Percentiles rank a stretch among this genome's conserved stretches.
phyloP scores from a whole-genome alignment of 768 basidiomycete genomes.

The Pleurotus salmoneostramineus region DNA sequence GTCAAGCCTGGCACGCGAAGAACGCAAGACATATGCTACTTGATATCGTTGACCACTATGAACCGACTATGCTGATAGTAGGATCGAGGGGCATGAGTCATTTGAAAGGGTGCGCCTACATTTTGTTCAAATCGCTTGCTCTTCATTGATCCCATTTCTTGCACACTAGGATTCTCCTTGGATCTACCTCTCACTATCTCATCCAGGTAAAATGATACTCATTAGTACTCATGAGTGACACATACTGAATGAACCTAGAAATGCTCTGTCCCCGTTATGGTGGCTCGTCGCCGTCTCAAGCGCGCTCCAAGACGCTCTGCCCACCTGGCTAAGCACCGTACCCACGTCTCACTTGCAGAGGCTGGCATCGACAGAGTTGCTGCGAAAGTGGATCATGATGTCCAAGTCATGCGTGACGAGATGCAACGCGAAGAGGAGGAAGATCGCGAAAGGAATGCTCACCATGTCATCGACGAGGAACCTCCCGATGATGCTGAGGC shows the following conservation, averaged over 20 bases:
- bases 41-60: slow-evolving; percentile 82
- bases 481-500: slow-evolving; percentile 11
- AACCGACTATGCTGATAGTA: slow-evolving; percentile 91
- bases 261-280: slow-evolving; percentile 96
- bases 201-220: slow-evolving; percentile 51
- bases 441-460: slow-evolving; percentile 30
- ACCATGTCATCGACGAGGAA: slow-evolving; percentile 16
- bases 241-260: slow-evolving; percentile 42
- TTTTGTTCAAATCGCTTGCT: too few relatives aligned
- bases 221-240: neutral
- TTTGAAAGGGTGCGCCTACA: slow-evolving; percentile 73
- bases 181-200: slow-evolving; percentile 93
- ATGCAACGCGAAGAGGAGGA: slow-evolving; percentile 63
- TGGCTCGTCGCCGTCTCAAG: slow-evolving; percentile 87
- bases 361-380: slow-evolving; percentile 87
- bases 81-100: slow-evolving; percentile 90
- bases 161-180: slow-evolving; percentile 75
- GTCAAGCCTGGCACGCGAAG: slow-evolving; percentile 98
- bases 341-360: slow-evolving; percentile 82
- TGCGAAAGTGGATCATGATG: slow-evolving; percentile 80
- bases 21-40: slow-evolving; percentile 87
- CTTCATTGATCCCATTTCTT: neutral
- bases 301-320: slow-evolving; percentile 79
- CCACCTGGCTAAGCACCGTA: slow-evolving; percentile 77
- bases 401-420: slow-evolving; percentile 76